Evolutionary conservation across 495 filamentous ascomycete genomes (phyloP).

Genomic region (Astrothelium subdiscretum): DNA sequence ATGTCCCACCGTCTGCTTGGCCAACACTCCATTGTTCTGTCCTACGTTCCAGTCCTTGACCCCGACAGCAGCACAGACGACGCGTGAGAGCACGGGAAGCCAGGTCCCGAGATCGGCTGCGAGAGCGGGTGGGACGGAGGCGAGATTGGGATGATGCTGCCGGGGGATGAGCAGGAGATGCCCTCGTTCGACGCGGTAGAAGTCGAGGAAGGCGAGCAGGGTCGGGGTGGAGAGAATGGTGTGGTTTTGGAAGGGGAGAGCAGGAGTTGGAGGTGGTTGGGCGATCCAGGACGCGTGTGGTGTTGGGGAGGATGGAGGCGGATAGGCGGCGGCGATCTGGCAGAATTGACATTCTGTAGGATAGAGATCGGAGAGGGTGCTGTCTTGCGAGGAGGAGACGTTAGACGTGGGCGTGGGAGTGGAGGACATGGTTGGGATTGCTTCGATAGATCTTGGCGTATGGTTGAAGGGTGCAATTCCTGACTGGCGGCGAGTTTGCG

Average conservation of each 20-base stretch:
- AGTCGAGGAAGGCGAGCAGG: conserved; percentile 79
- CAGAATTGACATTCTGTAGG: conserved; percentile 58
- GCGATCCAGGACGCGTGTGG: conserved; percentile 11
- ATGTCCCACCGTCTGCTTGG: conserved; percentile 83
- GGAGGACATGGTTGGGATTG: background rate
- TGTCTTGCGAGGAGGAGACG: too few species aligned
- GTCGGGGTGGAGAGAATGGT: conserved; percentile 61
- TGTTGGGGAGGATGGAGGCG: conserved; percentile 14
- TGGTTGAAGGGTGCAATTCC: too few species aligned
- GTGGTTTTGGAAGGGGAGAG: conserved; percentile 32
- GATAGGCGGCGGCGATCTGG: conserved; percentile 40
- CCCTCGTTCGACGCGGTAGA: conserved; percentile 67
- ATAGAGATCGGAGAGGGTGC: too few species aligned
- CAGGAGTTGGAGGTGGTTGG: conserved; percentile 16
- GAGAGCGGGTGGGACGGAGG: conserved; percentile 51
- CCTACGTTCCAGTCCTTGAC: conserved; percentile 82
- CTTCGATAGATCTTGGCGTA: too few species aligned
- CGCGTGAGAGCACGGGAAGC: conserved; percentile 63
- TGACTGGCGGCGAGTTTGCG: too few species aligned
- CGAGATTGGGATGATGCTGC: conserved; percentile 56
- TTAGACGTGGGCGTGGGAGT: background rate
- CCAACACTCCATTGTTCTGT: conserved; percentile 83
- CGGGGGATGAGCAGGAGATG: conserved; percentile 71
- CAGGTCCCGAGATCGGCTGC: conserved; percentile 44
- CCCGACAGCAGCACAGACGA: conserved; percentile 50